A percentile compares a stretch with the other conserved stretches of the same genome.
These are phyloP conservation scores for Alternaria hordeiaustralica DNA, from an alignment of 2,329 filamentous ascomycete genomes.

Conservation along the genomic window DNA sequence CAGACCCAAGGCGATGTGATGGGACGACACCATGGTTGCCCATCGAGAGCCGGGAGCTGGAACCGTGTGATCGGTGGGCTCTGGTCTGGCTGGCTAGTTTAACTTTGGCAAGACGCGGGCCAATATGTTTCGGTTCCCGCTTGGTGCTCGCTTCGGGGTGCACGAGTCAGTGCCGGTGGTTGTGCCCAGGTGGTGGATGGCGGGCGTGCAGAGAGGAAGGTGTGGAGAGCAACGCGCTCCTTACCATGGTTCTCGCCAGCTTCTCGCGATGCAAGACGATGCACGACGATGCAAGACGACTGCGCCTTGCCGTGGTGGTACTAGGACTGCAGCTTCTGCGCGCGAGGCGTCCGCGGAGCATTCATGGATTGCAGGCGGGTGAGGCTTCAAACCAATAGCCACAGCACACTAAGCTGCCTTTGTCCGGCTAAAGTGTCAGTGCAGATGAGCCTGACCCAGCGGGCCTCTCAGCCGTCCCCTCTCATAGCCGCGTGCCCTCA, in stretches of 20 bases:
- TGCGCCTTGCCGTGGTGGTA: not conserved
- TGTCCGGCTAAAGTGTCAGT: slow-evolving; percentile 24
- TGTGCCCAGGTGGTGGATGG: not conserved
- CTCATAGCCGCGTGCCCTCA: slow-evolving; percentile 12
- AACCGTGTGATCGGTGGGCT: slow-evolving; percentile 11
- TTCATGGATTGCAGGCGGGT: slow-evolving; percentile 10
- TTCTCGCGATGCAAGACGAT: not conserved
- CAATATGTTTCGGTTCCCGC: slow-evolving; percentile 10
- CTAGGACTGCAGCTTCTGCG: not conserved
- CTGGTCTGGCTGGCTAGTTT: not conserved
- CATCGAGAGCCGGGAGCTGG: slow-evolving; percentile 6
- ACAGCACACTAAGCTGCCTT: slow-evolving; percentile 10
- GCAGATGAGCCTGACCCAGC: slow-evolving; percentile 17
- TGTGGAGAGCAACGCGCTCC: not conserved
- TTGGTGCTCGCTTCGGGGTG: slow-evolving; percentile 5
- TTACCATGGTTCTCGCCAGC: not conserved
- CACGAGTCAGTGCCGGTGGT: slow-evolving; percentile 8
- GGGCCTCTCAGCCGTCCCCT: slow-evolving; percentile 14
- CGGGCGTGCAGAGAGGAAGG: not conserved
- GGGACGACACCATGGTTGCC: not conserved
- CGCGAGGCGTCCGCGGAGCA: slow-evolving; percentile 7
- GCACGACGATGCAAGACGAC: not conserved
- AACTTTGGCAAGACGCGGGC: slow-evolving; percentile 9
- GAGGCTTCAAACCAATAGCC: slow-evolving; percentile 8
- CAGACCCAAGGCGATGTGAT: not conserved